Evolutionary conservation across 148 eudicot species (phyloP).

Genomic region (Fagopyrum esculentum): DNA sequence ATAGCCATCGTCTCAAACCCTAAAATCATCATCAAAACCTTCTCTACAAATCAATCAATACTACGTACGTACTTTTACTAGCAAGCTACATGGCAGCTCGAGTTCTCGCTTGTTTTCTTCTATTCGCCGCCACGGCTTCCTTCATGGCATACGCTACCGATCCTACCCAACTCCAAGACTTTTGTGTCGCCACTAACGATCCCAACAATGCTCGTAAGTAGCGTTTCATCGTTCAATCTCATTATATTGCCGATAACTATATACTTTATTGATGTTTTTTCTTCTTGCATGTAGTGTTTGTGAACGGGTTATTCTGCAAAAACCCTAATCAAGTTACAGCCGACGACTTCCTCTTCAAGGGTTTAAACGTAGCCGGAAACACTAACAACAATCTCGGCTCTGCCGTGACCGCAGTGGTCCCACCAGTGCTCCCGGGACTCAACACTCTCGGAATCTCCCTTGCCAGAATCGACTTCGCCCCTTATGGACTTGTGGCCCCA

Average conservation of each 20-base stretch:
- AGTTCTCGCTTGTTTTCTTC: neutral
- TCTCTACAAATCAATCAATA: neutral
- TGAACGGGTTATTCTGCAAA: conserved; percentile 1
- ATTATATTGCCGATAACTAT: neutral
- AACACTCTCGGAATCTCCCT: conserved; percentile 1
- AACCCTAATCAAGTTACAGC: neutral
- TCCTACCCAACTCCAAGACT: conserved; percentile 11
- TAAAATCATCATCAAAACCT: neutral
- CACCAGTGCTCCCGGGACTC: neutral
- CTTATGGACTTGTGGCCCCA: conserved; percentile 14
- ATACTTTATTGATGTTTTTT: no score
- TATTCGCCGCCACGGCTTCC: neutral
- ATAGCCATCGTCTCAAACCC: neutral
- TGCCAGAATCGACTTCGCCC: neutral
- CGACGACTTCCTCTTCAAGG: conserved; percentile 1
- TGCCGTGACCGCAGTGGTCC: neutral
- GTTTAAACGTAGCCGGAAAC: neutral
- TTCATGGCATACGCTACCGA: neutral
- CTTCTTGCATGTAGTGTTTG: neutral
- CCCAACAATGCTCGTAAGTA: neutral
- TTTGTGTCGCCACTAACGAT: neutral
- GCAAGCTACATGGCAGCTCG: neutral
- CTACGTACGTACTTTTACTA: neutral
- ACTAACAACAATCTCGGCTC: neutral
- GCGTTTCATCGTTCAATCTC: neutral